These are phyloP conservation scores for Wickerhamomyces sp. DNA, from an alignment of 1,139 yeast genomes.

Conservation along the genomic window DNA sequence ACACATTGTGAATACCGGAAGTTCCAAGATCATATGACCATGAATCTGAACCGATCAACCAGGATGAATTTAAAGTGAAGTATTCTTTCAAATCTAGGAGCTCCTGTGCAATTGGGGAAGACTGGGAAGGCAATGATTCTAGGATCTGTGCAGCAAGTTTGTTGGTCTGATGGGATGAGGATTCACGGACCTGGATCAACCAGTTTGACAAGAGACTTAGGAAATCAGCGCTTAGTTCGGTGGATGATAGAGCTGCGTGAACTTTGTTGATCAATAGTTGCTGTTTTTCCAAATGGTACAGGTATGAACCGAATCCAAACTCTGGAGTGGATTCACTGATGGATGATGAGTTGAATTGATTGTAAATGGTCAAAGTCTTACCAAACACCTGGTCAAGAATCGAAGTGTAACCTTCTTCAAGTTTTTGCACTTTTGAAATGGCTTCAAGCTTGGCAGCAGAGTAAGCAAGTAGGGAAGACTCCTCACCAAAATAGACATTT, in stretches of 20 bases:
- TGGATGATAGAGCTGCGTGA: constrained; percentile 41
- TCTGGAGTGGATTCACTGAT: constrained; percentile 61
- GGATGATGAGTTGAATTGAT: constrained; percentile 43
- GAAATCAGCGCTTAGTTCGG: constrained; percentile 42
- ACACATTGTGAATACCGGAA: constrained; percentile 84
- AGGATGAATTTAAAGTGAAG: constrained; percentile 48
- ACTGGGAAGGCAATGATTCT: constrained; percentile 24
- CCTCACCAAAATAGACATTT: constrained; percentile 57
- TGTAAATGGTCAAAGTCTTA: constrained; percentile 51
- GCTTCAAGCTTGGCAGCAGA: constrained; percentile 23
- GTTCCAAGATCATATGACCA: constrained; percentile 94
- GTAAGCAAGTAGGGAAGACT: constrained; percentile 13
- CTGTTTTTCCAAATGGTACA: constrained; percentile 52
- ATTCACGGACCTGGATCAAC: constrained; percentile 42
- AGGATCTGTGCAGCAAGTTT: constrained; percentile 61
- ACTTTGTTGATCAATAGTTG: constrained; percentile 43
- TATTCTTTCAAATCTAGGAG: constrained; percentile 42
- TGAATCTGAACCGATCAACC: constrained; percentile 93
- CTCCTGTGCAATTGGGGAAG: constrained; percentile 36
- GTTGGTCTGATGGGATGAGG: constrained; percentile 46
- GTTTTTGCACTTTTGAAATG: constrained; percentile 37
- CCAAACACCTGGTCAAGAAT: constrained; percentile 66
- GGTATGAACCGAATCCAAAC: constrained; percentile 77
- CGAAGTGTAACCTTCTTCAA: constrained; percentile 77
- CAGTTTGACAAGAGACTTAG: constrained; percentile 63